Base-by-base conservation (phyloP, 2,329 filamentous ascomycete genomes). In the Pyrenophora teres region DNA sequence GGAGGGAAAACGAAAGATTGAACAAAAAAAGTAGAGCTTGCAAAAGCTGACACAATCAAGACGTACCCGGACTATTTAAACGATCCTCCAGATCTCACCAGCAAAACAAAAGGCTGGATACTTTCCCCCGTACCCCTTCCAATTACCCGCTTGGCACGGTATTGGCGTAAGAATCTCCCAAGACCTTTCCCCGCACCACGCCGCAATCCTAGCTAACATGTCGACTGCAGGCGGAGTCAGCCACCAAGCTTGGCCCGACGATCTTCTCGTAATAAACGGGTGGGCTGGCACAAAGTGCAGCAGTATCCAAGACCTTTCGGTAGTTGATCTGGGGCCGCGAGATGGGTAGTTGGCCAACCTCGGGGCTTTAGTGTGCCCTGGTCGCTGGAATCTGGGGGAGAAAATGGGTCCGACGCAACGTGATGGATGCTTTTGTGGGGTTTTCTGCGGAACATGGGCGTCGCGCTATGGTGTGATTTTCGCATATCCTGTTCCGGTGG, bases 111-210 rank as follows among this genome's bases (percentile, higher is more conserved):
- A 19, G 19, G n/a, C 32, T 40, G 36, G 42, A 16, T 33, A n/a
- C 9, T 30, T 23, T n/a, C 39, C 42, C 27, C 19, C 30, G 19
- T 16, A 35, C 21, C 27, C 23, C 27, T 31, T 27, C 33, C 16
- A 41, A 44, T 27, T 39, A 33, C 23, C 15, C 19, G 44, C 50
- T 52, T 52, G 50, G 50, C 51, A 33, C 12, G 27, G 23, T 36
- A 57, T 64, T 63, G 60, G 60, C 62, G 54, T 13, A 32, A 32
- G 30, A 40, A 50, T 33, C 19, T 48, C 46, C 54, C 60, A 59
- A 65, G 61, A 44, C 54, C 36, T 57, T 64, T 61, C 63, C 63
- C 63, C 63, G 63, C 63, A 65, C 63, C 30, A 37, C 46, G 48
- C 52, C 36, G 47, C 46, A 56, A 56, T 49, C 32, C 33, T 33